Conservation (phyloP, 1,139 yeast species). For the Yamadazyma dushanensis region DNA sequence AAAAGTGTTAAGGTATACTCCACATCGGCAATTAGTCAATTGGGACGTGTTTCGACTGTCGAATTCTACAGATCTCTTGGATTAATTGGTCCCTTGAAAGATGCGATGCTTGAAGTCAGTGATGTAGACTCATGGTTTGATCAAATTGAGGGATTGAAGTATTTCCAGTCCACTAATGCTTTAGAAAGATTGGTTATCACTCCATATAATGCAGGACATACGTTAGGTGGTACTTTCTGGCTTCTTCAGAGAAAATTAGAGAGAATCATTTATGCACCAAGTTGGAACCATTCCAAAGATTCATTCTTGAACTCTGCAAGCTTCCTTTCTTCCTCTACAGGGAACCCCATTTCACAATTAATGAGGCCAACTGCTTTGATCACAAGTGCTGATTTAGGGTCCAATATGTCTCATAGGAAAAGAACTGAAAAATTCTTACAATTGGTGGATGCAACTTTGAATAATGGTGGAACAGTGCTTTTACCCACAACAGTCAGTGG, state of each 20-base stretch:
- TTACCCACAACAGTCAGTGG: conserved; percentile 86
- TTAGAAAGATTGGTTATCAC: conserved; percentile 64
- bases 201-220: conserved; percentile 90
- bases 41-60: conserved; percentile 83
- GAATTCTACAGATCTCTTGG: conserved; percentile 78
- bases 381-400: conserved; percentile 73
- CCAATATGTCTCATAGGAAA: conserved; percentile 61
- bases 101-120: conserved; percentile 61
- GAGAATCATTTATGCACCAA: conserved; percentile 81
- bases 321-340: conserved; percentile 47
- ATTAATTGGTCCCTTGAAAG: conserved; percentile 68
- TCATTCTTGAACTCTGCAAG: conserved; percentile 82
- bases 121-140: conserved; percentile 85
- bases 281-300: conserved; percentile 94
- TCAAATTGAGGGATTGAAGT: conserved; percentile 65
- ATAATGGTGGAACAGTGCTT: conserved; percentile 72
- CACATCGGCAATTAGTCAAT: conserved; percentile 81
- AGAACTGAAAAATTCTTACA: conserved; percentile 66
- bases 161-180: conserved; percentile 70
- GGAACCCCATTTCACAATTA: conserved; percentile 61
- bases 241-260: conserved; percentile 71
- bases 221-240: conserved; percentile 94
- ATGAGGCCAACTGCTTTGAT: conserved; percentile 83
- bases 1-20: conserved; percentile 76
- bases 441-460: conserved; percentile 64